These are phyloP conservation scores for Chlorella sorokiniana DNA, from an alignment of 139 green algal species.

Conservation along the genomic window DNA sequence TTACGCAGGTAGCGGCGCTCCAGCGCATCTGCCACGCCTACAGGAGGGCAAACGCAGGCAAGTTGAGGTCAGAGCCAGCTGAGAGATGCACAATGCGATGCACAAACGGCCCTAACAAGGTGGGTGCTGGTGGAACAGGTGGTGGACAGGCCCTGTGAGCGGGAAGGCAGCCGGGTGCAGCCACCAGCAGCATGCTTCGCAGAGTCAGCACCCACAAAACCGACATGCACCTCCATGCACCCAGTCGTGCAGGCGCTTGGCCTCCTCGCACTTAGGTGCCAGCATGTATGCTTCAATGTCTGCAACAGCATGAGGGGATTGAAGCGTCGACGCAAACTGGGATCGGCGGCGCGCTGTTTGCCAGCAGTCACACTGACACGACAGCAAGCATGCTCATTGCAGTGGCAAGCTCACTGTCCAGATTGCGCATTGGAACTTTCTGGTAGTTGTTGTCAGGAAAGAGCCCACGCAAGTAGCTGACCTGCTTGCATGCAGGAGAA, in stretches of 20 bases:
- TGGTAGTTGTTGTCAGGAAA: constrained; percentile 71
- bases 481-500: constrained; percentile 40
- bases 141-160: not conserved
- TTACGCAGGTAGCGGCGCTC: constrained; percentile 72
- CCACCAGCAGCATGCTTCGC: too few species aligned
- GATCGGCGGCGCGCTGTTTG: too few species aligned
- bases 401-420: constrained; percentile 60
- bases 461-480: constrained; percentile 70
- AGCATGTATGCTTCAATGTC: constrained; percentile 77
- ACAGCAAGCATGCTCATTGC: too few species aligned
- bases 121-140: not conserved
- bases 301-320: constrained; percentile 25
- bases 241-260: constrained; percentile 67
- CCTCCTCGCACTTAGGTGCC: constrained; percentile 46
- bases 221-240: constrained; percentile 50
- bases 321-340: not conserved
- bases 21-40: constrained; percentile 74
- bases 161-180: not conserved
- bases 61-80: too few species aligned
- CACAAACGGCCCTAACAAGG: too few species aligned
- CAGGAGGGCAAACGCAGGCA: not conserved
- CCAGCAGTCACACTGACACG: too few species aligned
- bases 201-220: not conserved
- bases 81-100: too few species aligned
- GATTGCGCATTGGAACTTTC: constrained; percentile 58